A percentile compares a stretch with the other conserved stretches of the same genome.
phyloP scores from a whole-genome alignment of 176 grass and related monocot species.

The Elaeis guineensis region DNA sequence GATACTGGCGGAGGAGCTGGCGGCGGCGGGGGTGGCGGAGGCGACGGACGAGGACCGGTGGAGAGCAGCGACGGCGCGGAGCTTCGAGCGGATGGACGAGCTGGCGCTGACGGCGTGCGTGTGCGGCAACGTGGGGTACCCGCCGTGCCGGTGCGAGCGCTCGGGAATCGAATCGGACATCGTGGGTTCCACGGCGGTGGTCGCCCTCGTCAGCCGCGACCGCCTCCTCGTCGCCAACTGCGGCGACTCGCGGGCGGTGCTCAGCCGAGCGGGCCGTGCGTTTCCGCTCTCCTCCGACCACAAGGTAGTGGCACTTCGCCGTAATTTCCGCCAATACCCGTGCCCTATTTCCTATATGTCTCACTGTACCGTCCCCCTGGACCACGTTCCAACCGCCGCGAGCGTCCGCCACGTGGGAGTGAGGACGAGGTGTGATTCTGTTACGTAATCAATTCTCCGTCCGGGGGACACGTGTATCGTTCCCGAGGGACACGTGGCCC shows the following conservation, averaged over 20 bases:
- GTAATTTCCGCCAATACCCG: no score
- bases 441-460: constrained; percentile 5
- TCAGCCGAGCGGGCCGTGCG: constrained; percentile 34
- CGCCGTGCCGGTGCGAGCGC: constrained; percentile 44
- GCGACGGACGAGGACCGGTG: constrained; percentile 23
- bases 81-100: constrained; percentile 59
- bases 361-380: neutral
- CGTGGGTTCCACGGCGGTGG: constrained; percentile 82
- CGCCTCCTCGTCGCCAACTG: constrained; percentile 67
- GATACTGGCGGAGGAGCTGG: constrained; percentile 52
- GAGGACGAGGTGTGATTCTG: neutral
- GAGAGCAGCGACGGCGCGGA: constrained; percentile 30
- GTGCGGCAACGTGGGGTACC: constrained; percentile 34
- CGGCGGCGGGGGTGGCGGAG: neutral
- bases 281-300: constrained; percentile 72
- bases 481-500: no score
- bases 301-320: constrained; percentile 36
- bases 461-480: neutral
- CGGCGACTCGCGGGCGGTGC: constrained; percentile 79
- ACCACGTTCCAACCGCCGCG: neutral
- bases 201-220: constrained; percentile 43
- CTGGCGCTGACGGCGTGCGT: constrained; percentile 53
- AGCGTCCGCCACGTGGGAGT: neutral
- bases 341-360: neutral
- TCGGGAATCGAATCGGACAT: constrained; percentile 31